Evolutionary conservation across 306 rosid genomes (phyloP), one percentile per base, ranked within the genome.

Genomic region (Prunus kanzakura): DNA sequence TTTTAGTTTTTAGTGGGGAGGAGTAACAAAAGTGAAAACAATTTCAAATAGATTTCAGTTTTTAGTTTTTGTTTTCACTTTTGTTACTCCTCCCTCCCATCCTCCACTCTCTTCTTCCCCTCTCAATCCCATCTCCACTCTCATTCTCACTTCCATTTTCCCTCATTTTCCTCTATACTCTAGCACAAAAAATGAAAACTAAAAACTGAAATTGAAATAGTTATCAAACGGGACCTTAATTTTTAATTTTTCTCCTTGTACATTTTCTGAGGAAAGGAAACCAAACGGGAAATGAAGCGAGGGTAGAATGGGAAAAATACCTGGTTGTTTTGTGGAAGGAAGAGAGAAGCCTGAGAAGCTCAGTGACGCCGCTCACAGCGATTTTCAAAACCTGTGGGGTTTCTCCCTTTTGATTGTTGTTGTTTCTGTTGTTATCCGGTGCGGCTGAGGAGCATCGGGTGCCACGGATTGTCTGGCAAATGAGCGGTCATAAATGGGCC

Each of bases 301-400:
- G 23, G 47, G 41, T 35, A 51, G 43, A 52, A 46, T 10, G 4
- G 54, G 56, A 55, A 27, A 74, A 49, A 11, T 20, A 86, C 95
- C 90, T 82, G 68, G 84, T 76, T 30, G 82, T 47, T 69, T 68
- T 69, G 63, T 27, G 32, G 74, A 83, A 77, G 72, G 84, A 82
- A 79, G 96, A 86, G 80, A 94, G 65, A 81, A 87, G 51, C 76
- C 98, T 75, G 56, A 91, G 88, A 73, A 91, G 84, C 84, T 90
- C 91, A 0, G 97, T 91, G 23, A 84, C 87, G 51, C 90, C 97
- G 56, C 81, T 86, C 6, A 94, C 97, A 0, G 87, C 91, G 45
- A 87, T 58, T 89, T 81, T 91, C 80, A 94, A 23, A 49, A 89
- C 23, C 79, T 61, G 80, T 50, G 96, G 86, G 18, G 97, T 79